These are phyloP conservation scores for Roridomyces roridus DNA, from an alignment of 768 basidiomycete genomes.

Conservation along the genomic window DNA sequence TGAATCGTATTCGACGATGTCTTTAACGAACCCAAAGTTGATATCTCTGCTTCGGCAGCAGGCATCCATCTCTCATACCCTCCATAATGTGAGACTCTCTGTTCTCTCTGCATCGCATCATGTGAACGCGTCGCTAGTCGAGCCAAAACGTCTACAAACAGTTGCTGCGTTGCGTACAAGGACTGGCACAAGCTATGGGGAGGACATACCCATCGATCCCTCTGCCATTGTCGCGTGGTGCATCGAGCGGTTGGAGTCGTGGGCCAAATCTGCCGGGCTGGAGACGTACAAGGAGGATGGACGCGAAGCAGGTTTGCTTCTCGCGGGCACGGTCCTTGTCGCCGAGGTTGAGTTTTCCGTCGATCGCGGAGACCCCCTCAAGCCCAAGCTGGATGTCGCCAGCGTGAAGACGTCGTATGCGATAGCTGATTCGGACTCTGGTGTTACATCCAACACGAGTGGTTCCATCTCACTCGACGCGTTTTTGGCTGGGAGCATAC, in stretches of 20 bases:
- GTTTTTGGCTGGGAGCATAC: conserved; percentile 62
- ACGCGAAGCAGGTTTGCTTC: conserved; percentile 57
- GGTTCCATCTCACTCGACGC: conserved; percentile 66
- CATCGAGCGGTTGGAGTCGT: conserved; percentile 60
- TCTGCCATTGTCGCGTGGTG: conserved; percentile 59
- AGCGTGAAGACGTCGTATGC: conserved; percentile 80
- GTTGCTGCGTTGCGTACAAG: conserved; percentile 54
- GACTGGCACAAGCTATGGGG: conserved; percentile 58
- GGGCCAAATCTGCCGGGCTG: conserved; percentile 73
- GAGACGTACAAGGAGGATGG: conserved; percentile 73
- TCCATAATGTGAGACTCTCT: conserved; percentile 53
- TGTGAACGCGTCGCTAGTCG: conserved; percentile 45
- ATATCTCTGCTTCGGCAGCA: conserved; percentile 73
- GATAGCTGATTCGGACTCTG: conserved; percentile 48
- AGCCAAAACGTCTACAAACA: conserved; percentile 58
- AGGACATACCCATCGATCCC: conserved; percentile 64
- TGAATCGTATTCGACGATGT: conserved; percentile 52
- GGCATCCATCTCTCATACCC: conserved; percentile 55
- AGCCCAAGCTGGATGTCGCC: conserved; percentile 50
- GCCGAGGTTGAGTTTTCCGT: conserved; percentile 74
- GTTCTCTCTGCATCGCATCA: conserved; percentile 18
- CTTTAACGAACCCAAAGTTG: conserved; percentile 68
- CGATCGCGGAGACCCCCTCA: conserved; percentile 41
- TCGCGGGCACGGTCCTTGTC: conserved; percentile 83
- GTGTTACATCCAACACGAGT: conserved; percentile 46